Evolutionary conservation across 805 yeast genomes (phyloP).

Genomic region (Suhomyces sp.): DNA sequence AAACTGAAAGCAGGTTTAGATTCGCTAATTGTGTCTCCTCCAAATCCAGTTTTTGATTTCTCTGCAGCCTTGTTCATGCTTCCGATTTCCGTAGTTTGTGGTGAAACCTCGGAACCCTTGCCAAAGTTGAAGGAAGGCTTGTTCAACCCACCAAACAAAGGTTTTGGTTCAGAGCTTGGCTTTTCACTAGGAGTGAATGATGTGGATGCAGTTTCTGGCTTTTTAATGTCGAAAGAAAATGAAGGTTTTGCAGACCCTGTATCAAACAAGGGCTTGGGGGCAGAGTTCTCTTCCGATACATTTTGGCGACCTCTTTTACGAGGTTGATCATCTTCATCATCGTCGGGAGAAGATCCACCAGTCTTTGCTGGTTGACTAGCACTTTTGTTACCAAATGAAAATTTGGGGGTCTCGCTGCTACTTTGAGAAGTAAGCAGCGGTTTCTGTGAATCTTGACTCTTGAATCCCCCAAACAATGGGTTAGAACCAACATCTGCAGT

Average conservation of each 20-base stretch:
- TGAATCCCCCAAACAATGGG: too few relatives aligned
- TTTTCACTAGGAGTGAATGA: slow-evolving; percentile 4
- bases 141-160: too few relatives aligned
- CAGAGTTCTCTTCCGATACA: background rate
- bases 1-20: too few relatives aligned
- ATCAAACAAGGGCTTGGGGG: slow-evolving; percentile 18
- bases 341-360: too few relatives aligned
- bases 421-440: too few relatives aligned
- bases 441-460: too few relatives aligned
- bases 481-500: too few relatives aligned
- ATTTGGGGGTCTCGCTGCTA: slow-evolving; percentile 1
- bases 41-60: too few relatives aligned
- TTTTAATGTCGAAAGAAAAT: slow-evolving; percentile 17
- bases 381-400: slow-evolving; percentile 14
- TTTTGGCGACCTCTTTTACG: background rate
- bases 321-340: slow-evolving; percentile 3
- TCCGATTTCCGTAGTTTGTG: too few relatives aligned
- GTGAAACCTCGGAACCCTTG: too few relatives aligned
- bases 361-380: slow-evolving; percentile 5
- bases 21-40: too few relatives aligned
- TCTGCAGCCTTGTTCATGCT: too few relatives aligned
- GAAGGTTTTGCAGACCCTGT: slow-evolving; percentile 9
- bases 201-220: slow-evolving; percentile 7
- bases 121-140: slow-evolving; percentile 1
- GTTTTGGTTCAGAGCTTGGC: slow-evolving; percentile 10